Conservation (phyloP, 257 asterid species). For the Cruciata laevipes region DNA sequence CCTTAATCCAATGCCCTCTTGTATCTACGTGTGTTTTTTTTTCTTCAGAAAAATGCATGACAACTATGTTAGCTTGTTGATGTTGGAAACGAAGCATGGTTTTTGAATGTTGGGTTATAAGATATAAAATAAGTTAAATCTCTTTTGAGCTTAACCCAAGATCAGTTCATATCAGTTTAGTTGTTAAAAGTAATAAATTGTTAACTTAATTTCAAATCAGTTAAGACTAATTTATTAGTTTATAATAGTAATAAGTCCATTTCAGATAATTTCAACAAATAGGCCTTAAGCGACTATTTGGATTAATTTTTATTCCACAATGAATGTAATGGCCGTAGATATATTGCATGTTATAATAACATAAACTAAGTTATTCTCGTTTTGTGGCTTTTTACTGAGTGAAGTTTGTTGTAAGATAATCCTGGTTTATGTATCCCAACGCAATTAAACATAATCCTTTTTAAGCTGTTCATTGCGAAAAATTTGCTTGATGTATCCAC, state of each 20-base stretch:
- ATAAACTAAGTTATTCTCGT: background rate
- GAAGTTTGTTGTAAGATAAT: too few relatives aligned
- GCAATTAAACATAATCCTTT: background rate
- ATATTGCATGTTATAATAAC: too few relatives aligned
- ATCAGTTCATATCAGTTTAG: background rate
- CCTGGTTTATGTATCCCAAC: background rate
- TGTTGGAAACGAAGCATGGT: background rate
- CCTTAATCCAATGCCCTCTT: too few relatives aligned
- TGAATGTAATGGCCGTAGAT: background rate
- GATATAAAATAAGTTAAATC: background rate
- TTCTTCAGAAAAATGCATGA: background rate
- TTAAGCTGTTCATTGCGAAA: background rate
- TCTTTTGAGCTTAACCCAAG: background rate
- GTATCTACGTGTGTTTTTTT: too few relatives aligned
- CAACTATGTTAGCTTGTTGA: background rate
- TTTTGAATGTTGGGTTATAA: background rate
- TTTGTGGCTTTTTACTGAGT: too few relatives aligned
- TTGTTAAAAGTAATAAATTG: background rate
- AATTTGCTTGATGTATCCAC: background rate
- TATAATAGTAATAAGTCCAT: background rate
- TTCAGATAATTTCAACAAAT: too few relatives aligned
- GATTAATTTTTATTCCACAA: background rate
- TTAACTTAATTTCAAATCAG: too few relatives aligned
- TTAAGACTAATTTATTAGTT: too few relatives aligned
- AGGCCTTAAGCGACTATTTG: conserved; percentile 77